These are phyloP conservation scores for Friedmanniomyces endolithicus DNA, from an alignment of 495 filamentous ascomycete genomes.

Conservation along the genomic window DNA sequence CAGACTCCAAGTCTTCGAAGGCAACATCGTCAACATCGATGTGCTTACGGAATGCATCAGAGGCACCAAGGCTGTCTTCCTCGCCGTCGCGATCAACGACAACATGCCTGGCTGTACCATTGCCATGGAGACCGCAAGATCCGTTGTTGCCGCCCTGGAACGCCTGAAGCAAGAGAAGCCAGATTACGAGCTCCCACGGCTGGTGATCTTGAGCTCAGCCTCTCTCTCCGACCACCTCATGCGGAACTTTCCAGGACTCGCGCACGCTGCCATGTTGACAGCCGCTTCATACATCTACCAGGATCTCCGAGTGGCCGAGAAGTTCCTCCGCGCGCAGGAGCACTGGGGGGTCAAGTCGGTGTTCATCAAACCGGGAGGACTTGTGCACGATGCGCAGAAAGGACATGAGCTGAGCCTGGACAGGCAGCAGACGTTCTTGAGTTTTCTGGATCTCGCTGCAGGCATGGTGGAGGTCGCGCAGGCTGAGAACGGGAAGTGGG, in stretches of 20 bases:
- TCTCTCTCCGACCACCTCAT: slow-evolving; percentile 29
- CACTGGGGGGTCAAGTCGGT: slow-evolving; percentile 28
- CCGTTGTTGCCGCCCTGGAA: slow-evolving; percentile 28
- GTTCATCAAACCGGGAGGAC: slow-evolving; percentile 36
- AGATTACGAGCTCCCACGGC: slow-evolving; percentile 21
- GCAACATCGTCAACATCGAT: slow-evolving; percentile 28
- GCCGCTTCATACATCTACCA: slow-evolving; percentile 29
- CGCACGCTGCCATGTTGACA: slow-evolving; percentile 7
- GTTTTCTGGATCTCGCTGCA: slow-evolving; percentile 36
- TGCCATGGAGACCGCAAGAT: slow-evolving; percentile 25
- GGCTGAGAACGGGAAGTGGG: slow-evolving; percentile 27
- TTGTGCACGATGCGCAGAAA: slow-evolving; percentile 30
- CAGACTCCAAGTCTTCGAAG: slow-evolving; percentile 30
- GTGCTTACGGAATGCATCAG: slow-evolving; percentile 28
- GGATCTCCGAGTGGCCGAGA: slow-evolving; percentile 31
- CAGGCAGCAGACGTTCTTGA: slow-evolving; percentile 28
- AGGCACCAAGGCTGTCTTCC: slow-evolving; percentile 28
- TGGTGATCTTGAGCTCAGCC: slow-evolving; percentile 33
- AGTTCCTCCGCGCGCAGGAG: slow-evolving; percentile 28
- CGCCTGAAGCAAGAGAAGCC: slow-evolving; percentile 7
- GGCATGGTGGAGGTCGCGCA: slow-evolving; percentile 39
- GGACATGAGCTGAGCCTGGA: slow-evolving; percentile 33
- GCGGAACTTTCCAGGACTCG: slow-evolving; percentile 20
- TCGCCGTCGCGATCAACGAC: slow-evolving; percentile 28
- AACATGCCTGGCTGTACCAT: slow-evolving; percentile 31